Evolutionary conservation across 2,329 filamentous ascomycete species (phyloP).

Genomic region (Ophiostoma perfectum): DNA sequence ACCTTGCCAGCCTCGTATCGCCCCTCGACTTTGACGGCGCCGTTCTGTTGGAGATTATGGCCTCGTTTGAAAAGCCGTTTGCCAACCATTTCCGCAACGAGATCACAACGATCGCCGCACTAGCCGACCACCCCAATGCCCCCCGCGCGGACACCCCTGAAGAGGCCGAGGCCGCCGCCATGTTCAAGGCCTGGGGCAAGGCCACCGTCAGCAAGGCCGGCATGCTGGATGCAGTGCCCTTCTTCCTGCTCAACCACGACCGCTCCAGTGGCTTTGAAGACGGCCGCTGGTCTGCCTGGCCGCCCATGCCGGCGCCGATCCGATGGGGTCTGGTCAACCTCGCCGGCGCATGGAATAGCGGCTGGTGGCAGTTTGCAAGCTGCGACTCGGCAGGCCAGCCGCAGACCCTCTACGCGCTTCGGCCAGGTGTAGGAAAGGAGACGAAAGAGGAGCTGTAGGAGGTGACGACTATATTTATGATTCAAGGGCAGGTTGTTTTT

Average conservation of each 20-base stretch:
- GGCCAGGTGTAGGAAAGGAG: constrained; percentile 15
- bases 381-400: constrained; percentile 51
- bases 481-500: neutral
- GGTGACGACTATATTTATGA: too few species aligned
- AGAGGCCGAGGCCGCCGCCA: constrained; percentile 41
- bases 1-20: constrained; percentile 38
- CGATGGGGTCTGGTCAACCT: constrained; percentile 56
- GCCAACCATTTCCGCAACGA: constrained; percentile 52
- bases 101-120: constrained; percentile 46
- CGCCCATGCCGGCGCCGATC: constrained; percentile 57
- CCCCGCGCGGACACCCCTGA: constrained; percentile 44
- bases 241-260: constrained; percentile 61
- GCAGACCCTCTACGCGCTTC: constrained; percentile 49
- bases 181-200: constrained; percentile 59
- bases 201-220: constrained; percentile 58
- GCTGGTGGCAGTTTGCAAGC: constrained; percentile 61
- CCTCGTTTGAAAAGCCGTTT: constrained; percentile 46
- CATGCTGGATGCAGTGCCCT: constrained; percentile 55
- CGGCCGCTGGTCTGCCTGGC: constrained; percentile 57
- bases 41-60: constrained; percentile 47
- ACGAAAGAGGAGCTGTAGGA: constrained; percentile 20
- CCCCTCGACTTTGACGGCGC: constrained; percentile 40
- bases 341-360: constrained; percentile 50
- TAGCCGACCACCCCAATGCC: constrained; percentile 47
- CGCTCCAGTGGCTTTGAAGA: constrained; percentile 47